A percentile compares a stretch with the other conserved stretches of the same genome.
phyloP scores from a whole-genome alignment of 2,329 filamentous ascomycete genomes.

The Cladosporium colombiae region DNA sequence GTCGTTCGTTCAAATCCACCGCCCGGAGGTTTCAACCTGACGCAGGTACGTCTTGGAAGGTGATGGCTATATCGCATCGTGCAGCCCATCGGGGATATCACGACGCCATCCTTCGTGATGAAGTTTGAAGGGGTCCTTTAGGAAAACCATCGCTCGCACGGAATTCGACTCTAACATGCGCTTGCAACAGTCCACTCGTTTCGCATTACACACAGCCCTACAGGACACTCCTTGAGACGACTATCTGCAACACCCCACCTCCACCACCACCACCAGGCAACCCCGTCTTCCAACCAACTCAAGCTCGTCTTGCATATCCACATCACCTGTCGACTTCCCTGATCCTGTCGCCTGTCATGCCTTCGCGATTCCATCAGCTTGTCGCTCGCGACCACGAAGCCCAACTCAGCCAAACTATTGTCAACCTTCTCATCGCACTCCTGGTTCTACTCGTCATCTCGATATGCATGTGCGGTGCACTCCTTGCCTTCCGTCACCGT shows the following conservation, averaged over 20 bases:
- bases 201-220: conserved; percentile 3
- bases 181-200: conserved; percentile 20
- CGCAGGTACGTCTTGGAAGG: conserved; percentile 15
- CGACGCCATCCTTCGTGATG: background rate
- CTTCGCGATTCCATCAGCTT: conserved; percentile 41
- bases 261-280: conserved; percentile 11
- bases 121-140: conserved; percentile 7
- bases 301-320: background rate
- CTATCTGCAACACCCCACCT: background rate
- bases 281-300: background rate
- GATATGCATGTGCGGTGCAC: conserved; percentile 65
- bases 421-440: conserved; percentile 77
- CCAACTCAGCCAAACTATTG: conserved; percentile 61
- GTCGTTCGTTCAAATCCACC: conserved; percentile 9
- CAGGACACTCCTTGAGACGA: conserved; percentile 3
- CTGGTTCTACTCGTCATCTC: conserved; percentile 75
- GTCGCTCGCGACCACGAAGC: conserved; percentile 50
- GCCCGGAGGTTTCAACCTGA: conserved; percentile 15
- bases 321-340: background rate
- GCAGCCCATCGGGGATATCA: conserved; percentile 10
- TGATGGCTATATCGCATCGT: conserved; percentile 1
- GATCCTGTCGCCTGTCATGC: conserved; percentile 14
- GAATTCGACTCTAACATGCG: background rate
- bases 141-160: background rate
- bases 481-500: conserved; percentile 73